phyloP scores from a whole-genome alignment of 306 rosid species.

The Begonia fuchsioides region DNA sequence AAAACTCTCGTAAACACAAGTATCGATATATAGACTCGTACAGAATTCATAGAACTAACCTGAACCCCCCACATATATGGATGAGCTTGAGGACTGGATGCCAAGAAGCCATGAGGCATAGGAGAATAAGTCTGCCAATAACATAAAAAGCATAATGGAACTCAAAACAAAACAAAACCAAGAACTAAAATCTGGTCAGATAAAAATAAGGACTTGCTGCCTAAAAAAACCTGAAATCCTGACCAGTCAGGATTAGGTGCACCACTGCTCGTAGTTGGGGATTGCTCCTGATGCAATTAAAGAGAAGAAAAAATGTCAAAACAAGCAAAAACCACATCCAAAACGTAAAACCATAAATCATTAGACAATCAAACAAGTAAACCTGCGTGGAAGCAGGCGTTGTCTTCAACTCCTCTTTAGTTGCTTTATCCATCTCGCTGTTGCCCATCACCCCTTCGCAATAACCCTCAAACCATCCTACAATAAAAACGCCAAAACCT shows the following conservation, averaged over 20 bases:
- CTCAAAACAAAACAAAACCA: constrained; percentile 10
- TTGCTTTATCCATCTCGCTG: constrained; percentile 67
- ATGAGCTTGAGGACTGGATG: constrained; percentile 89
- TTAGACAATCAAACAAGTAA: constrained; percentile 10
- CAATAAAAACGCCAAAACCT: constrained; percentile 19
- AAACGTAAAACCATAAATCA: neutral
- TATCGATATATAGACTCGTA: neutral
- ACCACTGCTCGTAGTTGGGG: constrained; percentile 48
- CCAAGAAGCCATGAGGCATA: constrained; percentile 81
- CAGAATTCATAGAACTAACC: constrained; percentile 15
- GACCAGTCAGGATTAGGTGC: constrained; percentile 89
- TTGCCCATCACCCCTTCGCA: constrained; percentile 40
- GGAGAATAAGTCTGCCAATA: constrained; percentile 72
- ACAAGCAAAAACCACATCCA: neutral
- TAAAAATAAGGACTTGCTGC: constrained; percentile 9
- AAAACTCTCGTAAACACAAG: neutral
- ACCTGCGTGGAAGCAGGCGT: constrained; percentile 68
- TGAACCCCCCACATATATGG: constrained; percentile 99
- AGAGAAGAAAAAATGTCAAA: constrained; percentile 6
- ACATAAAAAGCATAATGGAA: neutral
- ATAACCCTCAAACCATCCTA: constrained; percentile 39
- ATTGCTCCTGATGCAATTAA: constrained; percentile 47
- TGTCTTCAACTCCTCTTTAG: constrained; percentile 55
- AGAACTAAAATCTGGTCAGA: constrained; percentile 6
- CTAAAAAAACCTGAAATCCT: constrained; percentile 61